These are phyloP conservation scores for Letharia lupina DNA, from an alignment of 495 filamentous ascomycete genomes.

Conservation along the genomic window DNA sequence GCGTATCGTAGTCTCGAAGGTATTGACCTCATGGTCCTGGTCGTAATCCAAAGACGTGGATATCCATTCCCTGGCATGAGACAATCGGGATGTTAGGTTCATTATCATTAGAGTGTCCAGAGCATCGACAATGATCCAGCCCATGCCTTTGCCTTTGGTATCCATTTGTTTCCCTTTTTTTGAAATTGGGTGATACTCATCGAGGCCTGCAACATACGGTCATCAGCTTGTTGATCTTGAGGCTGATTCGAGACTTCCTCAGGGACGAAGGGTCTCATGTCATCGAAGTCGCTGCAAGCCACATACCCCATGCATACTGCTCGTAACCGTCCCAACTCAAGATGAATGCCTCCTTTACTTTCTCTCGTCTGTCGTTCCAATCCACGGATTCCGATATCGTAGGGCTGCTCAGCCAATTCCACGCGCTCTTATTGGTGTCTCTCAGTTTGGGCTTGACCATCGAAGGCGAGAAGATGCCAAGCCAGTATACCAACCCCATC, in stretches of 20 bases:
- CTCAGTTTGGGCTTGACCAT: constrained; percentile 23
- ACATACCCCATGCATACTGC: constrained; percentile 82
- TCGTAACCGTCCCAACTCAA: constrained; percentile 91
- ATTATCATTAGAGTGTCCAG: constrained; percentile 96
- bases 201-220: constrained; percentile 51
- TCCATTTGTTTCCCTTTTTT: constrained; percentile 79
- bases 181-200: constrained; percentile 75
- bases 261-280: background rate
- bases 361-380: constrained; percentile 70
- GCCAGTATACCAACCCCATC: constrained; percentile 47
- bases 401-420: constrained; percentile 25
- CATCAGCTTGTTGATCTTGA: background rate
- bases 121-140: constrained; percentile 97
- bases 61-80: constrained; percentile 85
- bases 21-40: constrained; percentile 90
- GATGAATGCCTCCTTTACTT: constrained; percentile 82
- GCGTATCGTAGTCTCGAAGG: constrained; percentile 96
- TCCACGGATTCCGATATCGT: constrained; percentile 38
- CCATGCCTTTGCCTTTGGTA: constrained; percentile 59
- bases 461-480: constrained; percentile 42
- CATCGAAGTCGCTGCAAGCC: background rate
- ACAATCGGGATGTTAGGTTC: constrained; percentile 84
- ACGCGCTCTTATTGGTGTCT: constrained; percentile 16
- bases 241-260: background rate
- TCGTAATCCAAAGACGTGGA: constrained; percentile 73